Conservation (phyloP, 345 rosid genomes). For the Sapria himalayana region DNA sequence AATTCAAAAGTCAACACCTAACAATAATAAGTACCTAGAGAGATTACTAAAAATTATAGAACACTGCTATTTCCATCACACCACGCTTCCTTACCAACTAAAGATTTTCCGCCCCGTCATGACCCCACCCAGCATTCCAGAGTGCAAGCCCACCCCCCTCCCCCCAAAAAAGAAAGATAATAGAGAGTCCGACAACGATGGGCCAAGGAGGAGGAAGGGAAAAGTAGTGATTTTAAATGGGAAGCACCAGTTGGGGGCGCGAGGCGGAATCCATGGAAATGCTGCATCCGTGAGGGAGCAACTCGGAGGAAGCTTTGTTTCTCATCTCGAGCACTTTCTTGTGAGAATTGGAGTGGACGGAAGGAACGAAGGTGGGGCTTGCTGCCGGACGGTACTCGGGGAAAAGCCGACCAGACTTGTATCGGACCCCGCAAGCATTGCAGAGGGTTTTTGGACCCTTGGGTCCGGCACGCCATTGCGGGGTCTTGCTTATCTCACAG, state of each 20-base stretch:
- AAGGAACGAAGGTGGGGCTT: conserved; percentile 76
- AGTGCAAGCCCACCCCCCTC: too few species aligned
- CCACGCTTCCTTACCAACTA: too few species aligned
- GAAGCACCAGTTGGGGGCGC: too few species aligned
- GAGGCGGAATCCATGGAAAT: conserved; percentile 20
- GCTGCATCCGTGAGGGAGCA: conserved; percentile 24
- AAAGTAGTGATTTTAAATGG: too few species aligned
- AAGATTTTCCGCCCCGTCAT: too few species aligned
- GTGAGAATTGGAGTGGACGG: conserved; percentile 89
- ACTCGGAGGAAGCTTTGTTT: conserved; percentile 22
- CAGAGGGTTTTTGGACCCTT: conserved; percentile 96
- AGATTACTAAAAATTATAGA: too few species aligned
- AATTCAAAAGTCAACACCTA: too few species aligned
- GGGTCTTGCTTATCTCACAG: conserved; percentile 86
- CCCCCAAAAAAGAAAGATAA: too few species aligned
- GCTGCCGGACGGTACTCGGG: conserved; percentile 96
- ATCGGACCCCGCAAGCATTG: conserved; percentile 92
- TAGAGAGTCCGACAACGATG: conserved; percentile 4
- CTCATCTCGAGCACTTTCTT: conserved; percentile 93
- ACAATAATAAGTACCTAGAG: too few species aligned
- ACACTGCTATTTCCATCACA: too few species aligned
- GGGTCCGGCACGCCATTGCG: conserved; percentile 98
- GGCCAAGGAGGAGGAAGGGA: conserved; percentile 1
- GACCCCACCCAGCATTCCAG: too few species aligned
- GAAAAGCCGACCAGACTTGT: conserved; percentile 87